A percentile compares a stretch with the other conserved stretches of the same genome.
Conservation (phyloP, 208 protist genomes). For the Leishmania mexicana region DNA sequence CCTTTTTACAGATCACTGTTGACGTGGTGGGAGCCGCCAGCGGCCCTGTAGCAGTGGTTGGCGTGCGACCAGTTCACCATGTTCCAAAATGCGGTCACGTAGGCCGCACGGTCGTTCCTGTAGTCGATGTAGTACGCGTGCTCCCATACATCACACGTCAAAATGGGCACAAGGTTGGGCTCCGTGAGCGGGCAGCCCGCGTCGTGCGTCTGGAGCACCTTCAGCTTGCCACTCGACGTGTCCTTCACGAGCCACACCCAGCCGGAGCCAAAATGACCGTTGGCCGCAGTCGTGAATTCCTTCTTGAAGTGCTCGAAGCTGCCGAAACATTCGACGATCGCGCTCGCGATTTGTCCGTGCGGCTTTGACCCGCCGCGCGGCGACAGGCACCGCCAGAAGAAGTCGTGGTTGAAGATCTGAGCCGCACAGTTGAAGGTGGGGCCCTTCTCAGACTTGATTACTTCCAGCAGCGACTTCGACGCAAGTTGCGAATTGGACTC, state of each 20-base stretch:
- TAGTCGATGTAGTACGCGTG: constrained; percentile 97
- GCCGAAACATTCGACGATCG: constrained; percentile 85
- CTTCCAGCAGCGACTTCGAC: constrained; percentile 78
- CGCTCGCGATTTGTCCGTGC: constrained; percentile 54
- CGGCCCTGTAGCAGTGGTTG: constrained; percentile 17
- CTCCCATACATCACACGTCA: constrained; percentile 95
- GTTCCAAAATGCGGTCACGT: constrained; percentile 93
- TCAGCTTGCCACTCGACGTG: constrained; percentile 73
- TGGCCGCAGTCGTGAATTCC: constrained; percentile 86
- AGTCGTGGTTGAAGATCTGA: constrained; percentile 95
- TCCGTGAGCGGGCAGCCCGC: constrained; percentile 80
- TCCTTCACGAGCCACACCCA: constrained; percentile 96
- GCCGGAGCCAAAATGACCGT: constrained; percentile 93
- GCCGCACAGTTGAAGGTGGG: constrained; percentile 92
- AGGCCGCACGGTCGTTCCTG: constrained; percentile 89
- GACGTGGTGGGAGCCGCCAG: constrained; percentile 11
- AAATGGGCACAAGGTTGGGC: constrained; percentile 65
- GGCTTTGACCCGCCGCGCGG: constrained; percentile 68
- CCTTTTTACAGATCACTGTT: constrained; percentile 30
- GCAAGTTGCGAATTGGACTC: constrained; percentile 61
- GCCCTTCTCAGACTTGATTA: constrained; percentile 84
- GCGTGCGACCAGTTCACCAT: constrained; percentile 41
- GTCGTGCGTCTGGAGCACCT: constrained; percentile 85
- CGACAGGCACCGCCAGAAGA: constrained; percentile 92
- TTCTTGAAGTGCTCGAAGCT: constrained; percentile 93